A percentile compares a stretch with the other conserved stretches of the same genome.
Conservation (phyloP, 805 yeast species). For the Hermanozyma aechmeae region DNA sequence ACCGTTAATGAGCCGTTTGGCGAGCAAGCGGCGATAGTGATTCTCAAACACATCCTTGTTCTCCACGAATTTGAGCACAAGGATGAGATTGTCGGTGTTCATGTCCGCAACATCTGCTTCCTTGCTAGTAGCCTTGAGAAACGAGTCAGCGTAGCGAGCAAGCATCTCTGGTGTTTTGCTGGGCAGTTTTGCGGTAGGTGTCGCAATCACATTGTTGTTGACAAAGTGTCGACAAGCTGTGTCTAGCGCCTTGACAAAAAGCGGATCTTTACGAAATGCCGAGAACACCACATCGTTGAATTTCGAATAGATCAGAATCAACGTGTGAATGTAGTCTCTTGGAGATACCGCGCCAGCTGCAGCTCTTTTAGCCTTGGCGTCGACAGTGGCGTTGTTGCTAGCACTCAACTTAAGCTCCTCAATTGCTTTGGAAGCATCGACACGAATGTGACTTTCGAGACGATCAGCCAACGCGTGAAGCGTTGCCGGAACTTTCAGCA, state of each 20-base stretch:
- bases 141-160: slow-evolving; percentile 80
- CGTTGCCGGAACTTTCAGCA: slow-evolving; percentile 72
- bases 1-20: slow-evolving; percentile 81
- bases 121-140: slow-evolving; percentile 68
- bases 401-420: slow-evolving; percentile 45
- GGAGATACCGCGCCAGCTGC: slow-evolving; percentile 46
- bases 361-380: slow-evolving; percentile 10
- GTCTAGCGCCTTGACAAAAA: slow-evolving; percentile 81
- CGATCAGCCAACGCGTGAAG: slow-evolving; percentile 67
- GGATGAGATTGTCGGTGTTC: slow-evolving; percentile 79
- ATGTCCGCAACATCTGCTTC: slow-evolving; percentile 64
- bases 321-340: slow-evolving; percentile 66
- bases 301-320: slow-evolving; percentile 60
- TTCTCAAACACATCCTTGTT: slow-evolving; percentile 95
- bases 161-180: slow-evolving; percentile 89
- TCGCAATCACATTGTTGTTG: slow-evolving; percentile 74
- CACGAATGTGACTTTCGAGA: slow-evolving; percentile 64
- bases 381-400: slow-evolving; percentile 20
- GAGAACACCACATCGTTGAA: slow-evolving; percentile 54
- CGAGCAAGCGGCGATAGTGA: slow-evolving; percentile 80
- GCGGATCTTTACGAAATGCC: slow-evolving; percentile 66
- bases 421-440: slow-evolving; percentile 39
- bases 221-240: slow-evolving; percentile 80
- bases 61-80: slow-evolving; percentile 75
- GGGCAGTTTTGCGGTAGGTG: slow-evolving; percentile 43